phyloP scores from a whole-genome alignment of 345 rosid genomes.

The Salix udensis region DNA sequence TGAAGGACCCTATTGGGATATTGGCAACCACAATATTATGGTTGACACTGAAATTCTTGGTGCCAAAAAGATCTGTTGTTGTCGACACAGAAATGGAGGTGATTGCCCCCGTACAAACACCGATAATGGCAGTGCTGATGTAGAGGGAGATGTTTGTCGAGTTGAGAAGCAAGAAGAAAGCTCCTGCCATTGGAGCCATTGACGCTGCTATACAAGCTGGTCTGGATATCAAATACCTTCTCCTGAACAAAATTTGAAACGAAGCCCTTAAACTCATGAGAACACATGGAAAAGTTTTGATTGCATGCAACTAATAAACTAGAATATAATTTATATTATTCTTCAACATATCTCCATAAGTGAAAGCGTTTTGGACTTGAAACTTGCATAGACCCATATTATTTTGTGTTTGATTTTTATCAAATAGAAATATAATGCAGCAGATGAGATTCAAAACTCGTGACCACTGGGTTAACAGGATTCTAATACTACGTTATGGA shows the following conservation, averaged over 20 bases:
- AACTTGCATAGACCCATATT: too few species aligned
- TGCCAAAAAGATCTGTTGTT: slow-evolving; percentile 77
- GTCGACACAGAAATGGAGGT: slow-evolving; percentile 62
- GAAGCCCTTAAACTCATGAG: not conserved
- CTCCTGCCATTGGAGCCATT: slow-evolving; percentile 55
- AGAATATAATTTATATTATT: too few species aligned
- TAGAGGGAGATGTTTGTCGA: slow-evolving; percentile 37
- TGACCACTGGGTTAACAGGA: too few species aligned
- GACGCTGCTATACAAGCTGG: slow-evolving; percentile 52
- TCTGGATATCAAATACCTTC: slow-evolving; percentile 41
- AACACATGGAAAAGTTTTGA: not conserved
- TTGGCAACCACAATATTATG: slow-evolving; percentile 73
- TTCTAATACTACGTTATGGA: too few species aligned
- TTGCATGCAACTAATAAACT: not conserved
- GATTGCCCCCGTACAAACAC: slow-evolving; percentile 72
- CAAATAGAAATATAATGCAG: too few species aligned
- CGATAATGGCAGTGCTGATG: slow-evolving; percentile 63
- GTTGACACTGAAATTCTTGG: slow-evolving; percentile 66
- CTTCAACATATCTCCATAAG: too few species aligned
- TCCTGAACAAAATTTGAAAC: slow-evolving; percentile 31
- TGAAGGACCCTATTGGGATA: slow-evolving; percentile 78
- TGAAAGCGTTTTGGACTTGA: too few species aligned
- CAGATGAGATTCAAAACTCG: too few species aligned
- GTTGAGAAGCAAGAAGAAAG: slow-evolving; percentile 57
- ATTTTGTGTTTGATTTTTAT: too few species aligned